A percentile compares a stretch with the other conserved stretches of the same genome.
These are phyloP conservation scores for Ustilago bromivora DNA, from an alignment of 1,284 basidiomycete genomes.

Conservation along the genomic window DNA sequence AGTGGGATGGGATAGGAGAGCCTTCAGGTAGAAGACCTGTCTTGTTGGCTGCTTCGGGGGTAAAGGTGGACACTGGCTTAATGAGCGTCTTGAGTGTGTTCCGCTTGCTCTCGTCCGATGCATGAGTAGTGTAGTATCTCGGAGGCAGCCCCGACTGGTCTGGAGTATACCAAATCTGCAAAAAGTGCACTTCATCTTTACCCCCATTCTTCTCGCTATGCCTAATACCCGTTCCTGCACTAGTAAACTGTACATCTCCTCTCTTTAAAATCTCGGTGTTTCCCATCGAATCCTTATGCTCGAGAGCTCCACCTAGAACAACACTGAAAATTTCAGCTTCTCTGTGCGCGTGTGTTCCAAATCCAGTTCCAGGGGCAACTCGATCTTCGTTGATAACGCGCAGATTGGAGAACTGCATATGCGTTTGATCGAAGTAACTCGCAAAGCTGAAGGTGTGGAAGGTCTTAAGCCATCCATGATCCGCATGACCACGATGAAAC, in stretches of 20 bases:
- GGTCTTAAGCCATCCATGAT: conserved; percentile 86
- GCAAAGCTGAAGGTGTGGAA: conserved; percentile 77
- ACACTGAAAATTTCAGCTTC: conserved; percentile 89
- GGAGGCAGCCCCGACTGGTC: conserved; percentile 38
- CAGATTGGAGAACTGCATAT: conserved; percentile 72
- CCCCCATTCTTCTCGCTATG: conserved; percentile 78
- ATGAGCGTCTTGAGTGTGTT: conserved; percentile 57
- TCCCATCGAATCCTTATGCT: conserved; percentile 83
- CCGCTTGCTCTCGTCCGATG: conserved; percentile 44
- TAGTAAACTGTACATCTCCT: conserved; percentile 90
- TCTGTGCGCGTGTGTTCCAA: conserved; percentile 84
- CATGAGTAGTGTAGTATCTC: conserved; percentile 56
- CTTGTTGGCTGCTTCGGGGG: conserved; percentile 17
- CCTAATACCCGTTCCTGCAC: conserved; percentile 85
- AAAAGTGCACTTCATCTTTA: conserved; percentile 70
- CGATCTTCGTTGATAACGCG: conserved; percentile 87
- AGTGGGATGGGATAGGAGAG: conserved; percentile 49
- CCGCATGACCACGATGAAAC: conserved; percentile 69
- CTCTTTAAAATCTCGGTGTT: conserved; percentile 87
- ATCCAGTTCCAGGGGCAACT: conserved; percentile 81
- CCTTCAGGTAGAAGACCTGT: conserved; percentile 48
- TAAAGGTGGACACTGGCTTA: conserved; percentile 40
- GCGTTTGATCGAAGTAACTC: conserved; percentile 76
- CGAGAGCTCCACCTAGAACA: conserved; percentile 80
- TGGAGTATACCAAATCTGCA: conserved; percentile 63